These are phyloP conservation scores for Umbilicus rupestris DNA, from an alignment of 164 flowering plant species.

Conservation along the genomic window DNA sequence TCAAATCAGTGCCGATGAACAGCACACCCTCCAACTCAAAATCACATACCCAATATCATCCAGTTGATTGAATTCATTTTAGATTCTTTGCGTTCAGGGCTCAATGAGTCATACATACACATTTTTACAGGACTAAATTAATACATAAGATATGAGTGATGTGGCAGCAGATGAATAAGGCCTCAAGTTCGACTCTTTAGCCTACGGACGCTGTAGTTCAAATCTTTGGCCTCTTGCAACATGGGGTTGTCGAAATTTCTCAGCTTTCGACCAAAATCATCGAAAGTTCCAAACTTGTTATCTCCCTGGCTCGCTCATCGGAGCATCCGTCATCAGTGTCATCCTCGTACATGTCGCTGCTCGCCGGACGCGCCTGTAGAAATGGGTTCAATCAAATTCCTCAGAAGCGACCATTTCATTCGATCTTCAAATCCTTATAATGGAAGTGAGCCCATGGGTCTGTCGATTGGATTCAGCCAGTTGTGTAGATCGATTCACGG, in stretches of 20 bases:
- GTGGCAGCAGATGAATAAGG: not conserved
- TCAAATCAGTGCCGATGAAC: constrained; percentile 44
- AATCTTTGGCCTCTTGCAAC: not conserved
- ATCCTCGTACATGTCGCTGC: too few relatives aligned
- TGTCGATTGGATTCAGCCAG: too few relatives aligned
- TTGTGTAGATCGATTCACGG: constrained; percentile 20
- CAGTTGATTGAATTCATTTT: not conserved
- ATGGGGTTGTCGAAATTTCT: not conserved
- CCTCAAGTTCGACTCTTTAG: not conserved
- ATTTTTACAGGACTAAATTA: not conserved
- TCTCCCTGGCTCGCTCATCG: too few relatives aligned
- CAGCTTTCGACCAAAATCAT: not conserved
- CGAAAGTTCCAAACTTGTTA: not conserved
- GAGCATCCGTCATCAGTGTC: not conserved
- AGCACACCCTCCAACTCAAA: too few relatives aligned
- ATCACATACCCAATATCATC: not conserved
- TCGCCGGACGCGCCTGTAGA: too few relatives aligned
- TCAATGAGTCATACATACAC: not conserved
- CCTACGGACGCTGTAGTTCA: too few relatives aligned
- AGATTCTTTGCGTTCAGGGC: not conserved
- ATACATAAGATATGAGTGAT: not conserved
- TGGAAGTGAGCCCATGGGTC: not conserved
- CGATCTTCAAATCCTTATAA: not conserved
- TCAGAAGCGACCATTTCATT: too few relatives aligned
- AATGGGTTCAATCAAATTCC: too few relatives aligned